These are phyloP conservation scores for Boletus tylopilopsis DNA, from an alignment of 768 basidiomycete species.

Conservation along the genomic window DNA sequence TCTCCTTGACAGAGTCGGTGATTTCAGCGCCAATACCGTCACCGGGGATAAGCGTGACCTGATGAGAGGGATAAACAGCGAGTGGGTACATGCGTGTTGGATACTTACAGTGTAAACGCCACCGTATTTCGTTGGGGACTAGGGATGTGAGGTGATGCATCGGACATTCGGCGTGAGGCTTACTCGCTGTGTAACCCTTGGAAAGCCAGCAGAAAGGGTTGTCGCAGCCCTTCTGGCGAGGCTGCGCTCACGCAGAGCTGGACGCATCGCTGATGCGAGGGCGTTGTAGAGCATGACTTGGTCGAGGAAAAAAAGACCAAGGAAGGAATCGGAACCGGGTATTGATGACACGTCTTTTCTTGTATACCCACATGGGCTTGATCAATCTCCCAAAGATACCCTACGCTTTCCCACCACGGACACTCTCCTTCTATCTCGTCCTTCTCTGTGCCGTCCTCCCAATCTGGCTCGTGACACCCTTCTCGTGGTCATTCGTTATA, in stretches of 20 bases:
- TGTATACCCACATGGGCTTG: too few relatives aligned
- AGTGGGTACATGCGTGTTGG: neutral
- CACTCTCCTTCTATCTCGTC: constrained; percentile 55
- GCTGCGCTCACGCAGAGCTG: constrained; percentile 41
- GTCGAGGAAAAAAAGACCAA: constrained; percentile 24
- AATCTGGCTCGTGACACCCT: constrained; percentile 57
- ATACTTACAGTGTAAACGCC: constrained; percentile 81
- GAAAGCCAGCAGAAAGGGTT: constrained; percentile 75
- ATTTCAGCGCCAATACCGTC: constrained; percentile 98
- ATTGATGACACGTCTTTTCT: constrained; percentile 16
- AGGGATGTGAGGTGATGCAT: constrained; percentile 6
- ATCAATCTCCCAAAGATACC: constrained; percentile 34
- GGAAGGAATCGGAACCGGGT: constrained; percentile 30
- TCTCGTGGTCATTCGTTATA: constrained; percentile 61
- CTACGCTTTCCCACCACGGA: constrained; percentile 35
- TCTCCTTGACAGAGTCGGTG: constrained; percentile 97
- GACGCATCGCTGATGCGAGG: constrained; percentile 53
- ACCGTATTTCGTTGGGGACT: constrained; percentile 88
- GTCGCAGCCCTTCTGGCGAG: constrained; percentile 64
- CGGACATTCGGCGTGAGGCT: constrained; percentile 21
- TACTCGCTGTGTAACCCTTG: constrained; percentile 70
- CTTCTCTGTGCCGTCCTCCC: constrained; percentile 61
- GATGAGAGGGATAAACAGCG: constrained; percentile 24
- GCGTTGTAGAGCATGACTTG: constrained; percentile 62
- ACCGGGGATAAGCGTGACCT: constrained; percentile 97